Conservation (phyloP, 768 basidiomycete genomes). For the Leccinum disarticulatum region DNA sequence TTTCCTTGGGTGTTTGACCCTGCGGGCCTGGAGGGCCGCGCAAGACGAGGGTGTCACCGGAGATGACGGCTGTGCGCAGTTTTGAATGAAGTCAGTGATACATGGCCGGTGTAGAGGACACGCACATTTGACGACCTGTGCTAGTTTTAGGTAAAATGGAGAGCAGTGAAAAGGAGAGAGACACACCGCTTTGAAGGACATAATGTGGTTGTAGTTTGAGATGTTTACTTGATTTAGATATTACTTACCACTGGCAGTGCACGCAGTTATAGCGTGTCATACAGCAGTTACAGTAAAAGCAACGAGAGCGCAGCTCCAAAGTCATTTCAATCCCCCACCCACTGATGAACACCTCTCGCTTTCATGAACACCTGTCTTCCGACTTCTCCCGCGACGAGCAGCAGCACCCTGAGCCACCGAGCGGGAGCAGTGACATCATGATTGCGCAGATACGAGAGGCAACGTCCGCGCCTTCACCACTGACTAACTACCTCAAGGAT, state of each 20-base stretch:
- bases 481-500: slow-evolving; percentile 45
- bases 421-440: slow-evolving; percentile 31
- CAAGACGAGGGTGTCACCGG: slow-evolving; percentile 86
- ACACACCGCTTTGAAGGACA: slow-evolving; percentile 79
- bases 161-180: background rate
- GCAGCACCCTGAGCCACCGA: slow-evolving; percentile 9
- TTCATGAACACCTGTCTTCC: slow-evolving; percentile 31
- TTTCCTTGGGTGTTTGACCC: slow-evolving; percentile 88
- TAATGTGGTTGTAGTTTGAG: slow-evolving; percentile 22
- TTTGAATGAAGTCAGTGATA: slow-evolving; percentile 17
- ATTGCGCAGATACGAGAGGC: slow-evolving; percentile 44
- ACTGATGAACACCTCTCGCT: slow-evolving; percentile 30
- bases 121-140: slow-evolving; percentile 62
- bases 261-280: background rate
- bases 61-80: slow-evolving; percentile 67
- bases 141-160: background rate
- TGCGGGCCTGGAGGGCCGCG: slow-evolving; percentile 75
- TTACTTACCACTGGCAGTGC: no score
- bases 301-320: slow-evolving; percentile 3
- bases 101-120: slow-evolving; percentile 6
- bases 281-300: slow-evolving; percentile 16
- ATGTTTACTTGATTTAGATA: no score
- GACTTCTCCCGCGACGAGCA: slow-evolving; percentile 15
- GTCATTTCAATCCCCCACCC: slow-evolving; percentile 5
- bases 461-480: slow-evolving; percentile 44